Conservation (phyloP, 176 grass and related monocot genomes). For the Eremochloa ophiuroides region DNA sequence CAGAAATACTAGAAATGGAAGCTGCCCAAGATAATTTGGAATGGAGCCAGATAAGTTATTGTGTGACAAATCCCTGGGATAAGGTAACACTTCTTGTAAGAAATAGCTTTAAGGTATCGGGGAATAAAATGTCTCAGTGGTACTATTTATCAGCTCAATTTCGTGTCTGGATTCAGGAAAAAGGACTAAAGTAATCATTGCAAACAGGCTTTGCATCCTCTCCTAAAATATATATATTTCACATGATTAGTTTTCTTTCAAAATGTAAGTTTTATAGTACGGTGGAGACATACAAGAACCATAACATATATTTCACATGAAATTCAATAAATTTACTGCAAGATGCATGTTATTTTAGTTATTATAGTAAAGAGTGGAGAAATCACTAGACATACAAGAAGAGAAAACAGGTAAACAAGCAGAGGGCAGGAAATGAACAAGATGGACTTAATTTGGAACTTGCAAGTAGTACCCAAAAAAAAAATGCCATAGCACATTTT, state of each 20-base stretch:
- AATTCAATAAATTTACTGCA: background rate
- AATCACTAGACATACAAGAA: background rate
- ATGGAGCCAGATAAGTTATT: constrained; percentile 59
- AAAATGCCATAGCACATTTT: background rate
- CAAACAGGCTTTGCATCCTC: background rate
- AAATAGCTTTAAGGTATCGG: too few species aligned
- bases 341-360: background rate
- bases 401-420: background rate
- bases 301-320: background rate
- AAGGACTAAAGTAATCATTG: background rate
- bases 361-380: background rate
- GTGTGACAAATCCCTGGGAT: constrained; percentile 61
- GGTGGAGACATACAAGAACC: too few species aligned
- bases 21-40: constrained; percentile 44
- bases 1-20: constrained; percentile 48
- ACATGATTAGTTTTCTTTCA: background rate
- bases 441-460: background rate
- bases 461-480: background rate
- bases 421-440: background rate
- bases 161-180: background rate
- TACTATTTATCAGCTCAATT: background rate
- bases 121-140: background rate
- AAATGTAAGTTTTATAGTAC: background rate
- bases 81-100: background rate
- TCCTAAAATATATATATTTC: background rate